phyloP scores from a whole-genome alignment of 208 protist genomes.

The Perkinsela sp. region DNA sequence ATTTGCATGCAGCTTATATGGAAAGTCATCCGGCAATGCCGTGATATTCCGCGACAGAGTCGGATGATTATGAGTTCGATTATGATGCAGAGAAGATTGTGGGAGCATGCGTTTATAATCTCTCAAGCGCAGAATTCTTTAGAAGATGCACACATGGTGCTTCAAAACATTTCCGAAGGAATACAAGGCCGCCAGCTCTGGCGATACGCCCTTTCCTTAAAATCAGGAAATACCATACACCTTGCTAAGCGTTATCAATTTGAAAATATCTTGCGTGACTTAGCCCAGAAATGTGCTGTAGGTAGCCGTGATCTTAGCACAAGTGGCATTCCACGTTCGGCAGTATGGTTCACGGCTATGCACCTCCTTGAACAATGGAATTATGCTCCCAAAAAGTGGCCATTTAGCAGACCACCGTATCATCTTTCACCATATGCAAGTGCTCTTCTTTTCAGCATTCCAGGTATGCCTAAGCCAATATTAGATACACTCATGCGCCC shows the following conservation, averaged over 20 bases:
- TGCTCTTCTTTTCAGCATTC: neutral
- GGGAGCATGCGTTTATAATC: neutral
- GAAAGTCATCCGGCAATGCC: neutral
- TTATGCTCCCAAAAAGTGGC: neutral
- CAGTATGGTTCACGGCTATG: neutral
- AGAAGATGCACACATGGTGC: neutral
- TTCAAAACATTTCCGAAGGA: neutral
- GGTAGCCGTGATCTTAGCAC: no score
- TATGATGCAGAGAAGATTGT: neutral
- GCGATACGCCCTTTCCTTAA: neutral
- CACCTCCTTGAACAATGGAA: neutral
- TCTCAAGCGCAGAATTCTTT: neutral
- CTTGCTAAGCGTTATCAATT: neutral
- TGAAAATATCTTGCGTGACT: neutral
- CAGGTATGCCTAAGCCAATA: neutral
- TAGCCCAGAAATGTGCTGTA: no score
- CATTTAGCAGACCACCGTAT: neutral
- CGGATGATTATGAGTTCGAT: neutral
- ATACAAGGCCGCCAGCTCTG: neutral
- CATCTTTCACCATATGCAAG: neutral
- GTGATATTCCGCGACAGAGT: neutral
- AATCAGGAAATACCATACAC: neutral
- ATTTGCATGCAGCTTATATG: neutral
- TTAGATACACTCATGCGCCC: neutral
- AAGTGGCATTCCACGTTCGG: no score